Evolutionary conservation across 129 eudicot genomes (phyloP), one percentile per base, ranked within the genome.

Genomic region (Cynara cardunculus): DNA sequence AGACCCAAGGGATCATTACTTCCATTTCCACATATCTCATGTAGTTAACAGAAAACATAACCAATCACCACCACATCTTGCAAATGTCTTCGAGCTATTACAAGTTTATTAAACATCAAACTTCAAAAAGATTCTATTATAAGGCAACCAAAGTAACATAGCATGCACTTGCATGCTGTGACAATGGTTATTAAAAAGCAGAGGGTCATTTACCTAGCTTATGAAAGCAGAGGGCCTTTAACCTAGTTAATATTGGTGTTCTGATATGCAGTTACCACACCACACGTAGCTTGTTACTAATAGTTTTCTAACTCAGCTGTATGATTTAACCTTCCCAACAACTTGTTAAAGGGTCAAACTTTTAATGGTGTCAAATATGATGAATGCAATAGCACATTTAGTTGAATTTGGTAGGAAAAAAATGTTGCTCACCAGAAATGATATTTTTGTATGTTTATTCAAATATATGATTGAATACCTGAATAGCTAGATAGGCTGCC

Each of bases 401-500:
- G 27, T 30, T 14, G 28, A 32, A 71, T 31, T 53, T 80, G 59
- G 62, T 18, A 46, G n/a, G n/a, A 72, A 46, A 2, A 16, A 5
- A 35, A 27, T 30, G 39, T 46, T 53, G 72, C 72, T 61, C 73
- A 80, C 44, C 8, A 26, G 41, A 41, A 71, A 34, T 27, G 26
- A 4, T 37, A 21, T 75, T 31, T 44, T 30, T 37, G 49, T 39
- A 31, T 31, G 5, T 31, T 7, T 7, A 31, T 31, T 31, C n/a
- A n/a, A n/a, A n/a, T n/a, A n/a, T 59, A 77, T 2, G 14, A 0
- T 62, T 35, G 18, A 62, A 25, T 86, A 95, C 99, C 97, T 95
- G 99, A 84, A 92, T 88, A 77, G 97, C 90, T 68, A 95, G 87
- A 85, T 86, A 95, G 16, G 94, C 78, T 2, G 97, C 97, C 96